These are phyloP conservation scores for Bacidia rubella DNA, from an alignment of 495 filamentous ascomycete genomes.

Conservation along the genomic window DNA sequence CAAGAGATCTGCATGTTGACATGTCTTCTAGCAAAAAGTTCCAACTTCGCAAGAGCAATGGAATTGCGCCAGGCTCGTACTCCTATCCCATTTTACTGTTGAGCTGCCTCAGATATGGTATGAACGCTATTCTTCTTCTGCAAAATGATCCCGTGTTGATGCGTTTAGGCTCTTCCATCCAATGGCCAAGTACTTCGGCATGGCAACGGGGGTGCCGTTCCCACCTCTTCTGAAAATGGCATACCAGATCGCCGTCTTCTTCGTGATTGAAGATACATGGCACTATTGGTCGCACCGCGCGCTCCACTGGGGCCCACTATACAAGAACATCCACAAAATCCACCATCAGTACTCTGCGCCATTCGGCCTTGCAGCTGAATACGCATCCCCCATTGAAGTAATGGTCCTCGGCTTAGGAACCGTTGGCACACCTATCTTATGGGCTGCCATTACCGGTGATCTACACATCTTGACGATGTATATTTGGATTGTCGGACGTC, in stretches of 20 bases:
- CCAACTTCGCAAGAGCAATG: conserved; percentile 85
- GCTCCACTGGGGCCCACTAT: conserved; percentile 89
- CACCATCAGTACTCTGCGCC: conserved; percentile 97
- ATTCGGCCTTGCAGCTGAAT: conserved; percentile 92
- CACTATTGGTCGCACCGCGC: conserved; percentile 95
- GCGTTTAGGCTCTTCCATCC: conserved; percentile 76
- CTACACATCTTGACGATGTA: conserved; percentile 97
- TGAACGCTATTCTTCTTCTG: no score
- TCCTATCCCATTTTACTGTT: conserved; percentile 89
- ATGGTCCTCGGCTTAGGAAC: conserved; percentile 94
- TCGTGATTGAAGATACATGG: conserved; percentile 93
- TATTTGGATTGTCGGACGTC: conserved; percentile 80
- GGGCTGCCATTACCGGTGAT: conserved; percentile 70
- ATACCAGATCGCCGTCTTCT: conserved; percentile 86
- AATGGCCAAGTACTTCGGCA: conserved; percentile 86
- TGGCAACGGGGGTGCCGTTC: conserved; percentile 82
- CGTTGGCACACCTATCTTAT: conserved; percentile 69
- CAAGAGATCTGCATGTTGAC: not conserved
- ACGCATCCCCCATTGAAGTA: conserved; percentile 93
- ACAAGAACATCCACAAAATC: conserved; percentile 93
- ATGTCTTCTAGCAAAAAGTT: conserved; percentile 55
- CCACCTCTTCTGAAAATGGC: conserved; percentile 72
- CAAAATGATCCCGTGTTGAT: no score
- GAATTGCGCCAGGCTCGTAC: conserved; percentile 81
- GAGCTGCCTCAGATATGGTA: conserved; percentile 96